These are phyloP conservation scores for Podaxis sp. DNA, from an alignment of 768 basidiomycete species.

Conservation along the genomic window DNA sequence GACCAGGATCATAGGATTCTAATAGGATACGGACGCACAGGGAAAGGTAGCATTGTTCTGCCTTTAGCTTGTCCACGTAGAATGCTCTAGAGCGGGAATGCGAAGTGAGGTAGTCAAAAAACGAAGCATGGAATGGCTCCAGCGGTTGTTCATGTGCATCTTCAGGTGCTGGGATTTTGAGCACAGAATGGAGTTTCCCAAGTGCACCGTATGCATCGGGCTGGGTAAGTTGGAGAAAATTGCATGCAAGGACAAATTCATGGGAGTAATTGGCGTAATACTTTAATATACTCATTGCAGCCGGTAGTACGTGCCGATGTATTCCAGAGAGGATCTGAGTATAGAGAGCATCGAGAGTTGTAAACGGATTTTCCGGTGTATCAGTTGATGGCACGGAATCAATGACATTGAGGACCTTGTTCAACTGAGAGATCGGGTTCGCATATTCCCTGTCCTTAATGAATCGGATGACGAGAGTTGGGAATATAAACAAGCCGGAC, in stretches of 20 bases:
- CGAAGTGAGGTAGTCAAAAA: background rate
- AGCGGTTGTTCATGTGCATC: background rate
- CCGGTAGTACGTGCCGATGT: background rate
- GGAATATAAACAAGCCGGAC: slow-evolving; percentile 27
- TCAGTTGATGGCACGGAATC: background rate
- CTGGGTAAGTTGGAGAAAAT: too few relatives aligned
- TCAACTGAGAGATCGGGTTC: slow-evolving; percentile 1
- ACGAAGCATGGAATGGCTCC: background rate
- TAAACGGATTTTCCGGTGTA: background rate
- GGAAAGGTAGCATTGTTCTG: too few relatives aligned
- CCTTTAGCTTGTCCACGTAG: background rate
- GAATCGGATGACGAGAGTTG: slow-evolving; percentile 22
- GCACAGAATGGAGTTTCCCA: background rate
- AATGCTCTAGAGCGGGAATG: background rate
- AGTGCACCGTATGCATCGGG: background rate
- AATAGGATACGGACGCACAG: too few relatives aligned
- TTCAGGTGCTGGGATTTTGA: background rate
- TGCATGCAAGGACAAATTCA: too few relatives aligned
- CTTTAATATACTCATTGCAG: background rate
- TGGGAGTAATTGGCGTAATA: background rate
- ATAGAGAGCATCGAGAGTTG: slow-evolving; percentile 11
- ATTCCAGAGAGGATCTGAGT: background rate
- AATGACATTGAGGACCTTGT: slow-evolving; percentile 6
- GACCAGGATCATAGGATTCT: too few relatives aligned
- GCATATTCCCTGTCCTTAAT: slow-evolving; percentile 15